A percentile compares a stretch with the other conserved stretches of the same genome.
These are phyloP conservation scores for Acer yangbiense DNA, from an alignment of 345 rosid species.

Conservation along the genomic window DNA sequence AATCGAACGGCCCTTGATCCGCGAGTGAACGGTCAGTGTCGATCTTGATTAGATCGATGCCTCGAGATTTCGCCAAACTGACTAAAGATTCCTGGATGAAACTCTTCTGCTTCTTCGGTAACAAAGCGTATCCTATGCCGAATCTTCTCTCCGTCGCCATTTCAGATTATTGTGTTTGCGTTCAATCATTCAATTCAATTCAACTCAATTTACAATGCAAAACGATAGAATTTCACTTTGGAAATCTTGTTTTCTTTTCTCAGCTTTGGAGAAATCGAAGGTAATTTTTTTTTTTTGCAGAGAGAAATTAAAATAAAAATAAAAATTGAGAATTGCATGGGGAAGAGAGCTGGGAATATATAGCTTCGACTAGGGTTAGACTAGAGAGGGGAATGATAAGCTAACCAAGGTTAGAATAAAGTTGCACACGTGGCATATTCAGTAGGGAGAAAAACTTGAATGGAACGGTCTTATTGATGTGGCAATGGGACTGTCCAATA, in stretches of 20 bases:
- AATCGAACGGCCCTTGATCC: slow-evolving; percentile 63
- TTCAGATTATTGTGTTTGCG: background rate
- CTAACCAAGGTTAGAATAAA: slow-evolving; percentile 18
- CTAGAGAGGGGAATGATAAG: background rate
- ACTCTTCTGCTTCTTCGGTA: slow-evolving; percentile 48
- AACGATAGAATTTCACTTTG: background rate
- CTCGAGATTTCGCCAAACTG: slow-evolving; percentile 33
- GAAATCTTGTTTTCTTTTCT: background rate
- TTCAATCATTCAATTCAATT: background rate
- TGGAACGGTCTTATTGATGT: too few species aligned
- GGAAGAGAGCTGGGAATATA: slow-evolving; percentile 12
- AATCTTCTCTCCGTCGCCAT: slow-evolving; percentile 49
- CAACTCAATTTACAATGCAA: background rate
- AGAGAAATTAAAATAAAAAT: too few species aligned
- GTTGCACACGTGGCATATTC: slow-evolving; percentile 29
- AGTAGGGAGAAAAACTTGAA: too few species aligned
- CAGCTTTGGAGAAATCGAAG: background rate
- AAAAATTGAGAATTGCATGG: background rate
- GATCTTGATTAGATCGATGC: slow-evolving; percentile 55
- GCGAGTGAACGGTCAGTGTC: slow-evolving; percentile 35
- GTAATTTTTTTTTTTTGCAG: background rate
- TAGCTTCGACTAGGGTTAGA: slow-evolving; percentile 29
- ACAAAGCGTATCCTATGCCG: slow-evolving; percentile 58
- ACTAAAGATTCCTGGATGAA: slow-evolving; percentile 54
- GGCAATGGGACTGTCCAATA: too few species aligned